These are phyloP conservation scores for Erythrophleum fordii DNA, from an alignment of 306 rosid species.

Conservation along the genomic window DNA sequence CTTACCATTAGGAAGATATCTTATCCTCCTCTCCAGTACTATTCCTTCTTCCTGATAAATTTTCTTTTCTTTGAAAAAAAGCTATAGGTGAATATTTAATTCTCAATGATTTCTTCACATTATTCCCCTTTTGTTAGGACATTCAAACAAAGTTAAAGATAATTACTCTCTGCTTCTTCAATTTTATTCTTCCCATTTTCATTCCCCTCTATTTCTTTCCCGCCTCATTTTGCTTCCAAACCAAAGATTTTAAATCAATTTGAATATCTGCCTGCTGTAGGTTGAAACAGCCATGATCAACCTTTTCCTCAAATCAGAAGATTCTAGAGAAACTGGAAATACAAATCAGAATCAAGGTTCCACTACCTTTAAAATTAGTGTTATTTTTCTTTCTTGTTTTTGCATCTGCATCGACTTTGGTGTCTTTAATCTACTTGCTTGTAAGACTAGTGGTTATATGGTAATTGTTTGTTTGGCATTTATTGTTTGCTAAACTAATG, in stretches of 20 bases:
- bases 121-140: neutral
- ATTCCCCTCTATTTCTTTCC: neutral
- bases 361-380: constrained; percentile 31
- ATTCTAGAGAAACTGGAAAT: constrained; percentile 48
- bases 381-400: neutral
- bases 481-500: constrained; percentile 20
- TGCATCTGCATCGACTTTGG: neutral
- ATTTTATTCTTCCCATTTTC: neutral
- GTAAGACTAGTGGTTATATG: neutral
- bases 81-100: neutral
- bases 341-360: constrained; percentile 60
- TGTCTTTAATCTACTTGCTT: constrained; percentile 25
- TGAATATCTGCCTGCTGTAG: constrained; percentile 47
- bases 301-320: constrained; percentile 51
- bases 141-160: neutral
- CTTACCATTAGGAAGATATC: neutral
- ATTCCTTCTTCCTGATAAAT: neutral
- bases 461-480: constrained; percentile 30
- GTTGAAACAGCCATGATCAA: constrained; percentile 61
- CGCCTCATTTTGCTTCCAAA: neutral
- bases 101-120: neutral
- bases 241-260: constrained; percentile 24
- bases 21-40: neutral
- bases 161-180: neutral
- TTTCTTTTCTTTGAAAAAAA: neutral